phyloP scores from a whole-genome alignment of 2,329 filamentous ascomycete genomes.

The Neonectria neomacrospora region DNA sequence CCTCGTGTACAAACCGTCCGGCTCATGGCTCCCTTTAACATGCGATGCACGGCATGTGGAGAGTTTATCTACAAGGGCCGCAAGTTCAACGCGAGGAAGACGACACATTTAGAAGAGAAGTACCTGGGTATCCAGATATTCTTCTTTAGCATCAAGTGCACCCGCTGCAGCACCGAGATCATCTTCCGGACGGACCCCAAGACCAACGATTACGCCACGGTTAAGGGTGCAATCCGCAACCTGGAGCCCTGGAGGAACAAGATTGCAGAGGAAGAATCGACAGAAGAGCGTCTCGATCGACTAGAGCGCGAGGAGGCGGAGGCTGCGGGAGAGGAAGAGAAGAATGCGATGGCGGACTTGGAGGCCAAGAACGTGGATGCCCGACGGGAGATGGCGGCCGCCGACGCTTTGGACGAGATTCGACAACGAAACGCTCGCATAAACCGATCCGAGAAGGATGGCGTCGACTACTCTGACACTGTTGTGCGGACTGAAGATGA shows the following conservation, averaged over 20 bases:
- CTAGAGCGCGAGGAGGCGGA: conserved; percentile 80
- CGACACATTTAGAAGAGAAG: conserved; percentile 86
- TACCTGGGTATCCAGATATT: conserved; percentile 91
- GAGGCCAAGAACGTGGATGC: conserved; percentile 95
- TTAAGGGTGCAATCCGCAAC: conserved; percentile 88
- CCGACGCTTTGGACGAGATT: conserved; percentile 95
- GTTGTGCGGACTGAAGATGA: conserved; percentile 66
- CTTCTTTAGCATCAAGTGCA: conserved; percentile 86
- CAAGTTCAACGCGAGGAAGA: conserved; percentile 96
- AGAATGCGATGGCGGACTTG: conserved; percentile 93
- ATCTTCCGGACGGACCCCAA: conserved; percentile 96
- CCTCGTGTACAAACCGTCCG: conserved; percentile 88
- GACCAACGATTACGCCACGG: conserved; percentile 87
- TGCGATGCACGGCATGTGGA: conserved; percentile 60
- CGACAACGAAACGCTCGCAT: conserved; percentile 89
- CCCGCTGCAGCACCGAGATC: conserved; percentile 85
- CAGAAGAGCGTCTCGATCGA: conserved; percentile 86
- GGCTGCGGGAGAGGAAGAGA: conserved; percentile 73
- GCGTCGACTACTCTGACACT: conserved; percentile 68
- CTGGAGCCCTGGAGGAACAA: conserved; percentile 87
- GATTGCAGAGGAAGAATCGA: conserved; percentile 76
- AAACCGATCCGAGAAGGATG: conserved; percentile 78
- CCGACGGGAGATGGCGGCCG: conserved; percentile 94
- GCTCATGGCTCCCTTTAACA: conserved; percentile 71
- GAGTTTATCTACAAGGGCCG: conserved; percentile 93